phyloP scores from a whole-genome alignment of 2,329 filamentous ascomycete genomes.

The Calonectria crousiana region DNA sequence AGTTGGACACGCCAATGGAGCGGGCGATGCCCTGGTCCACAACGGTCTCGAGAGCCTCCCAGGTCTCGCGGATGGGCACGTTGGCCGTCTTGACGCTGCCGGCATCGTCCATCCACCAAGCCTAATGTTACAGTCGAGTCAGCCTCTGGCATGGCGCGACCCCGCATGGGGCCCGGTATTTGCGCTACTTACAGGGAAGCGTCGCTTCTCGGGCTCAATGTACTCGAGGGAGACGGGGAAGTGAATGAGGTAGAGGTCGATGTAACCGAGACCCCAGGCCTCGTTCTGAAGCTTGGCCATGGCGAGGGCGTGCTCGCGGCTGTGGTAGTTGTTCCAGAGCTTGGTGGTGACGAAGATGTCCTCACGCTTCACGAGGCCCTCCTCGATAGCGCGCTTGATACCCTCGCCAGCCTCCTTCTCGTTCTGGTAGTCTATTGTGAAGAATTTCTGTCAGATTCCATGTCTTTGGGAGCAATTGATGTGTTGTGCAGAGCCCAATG shows the following conservation, averaged over 20 bases:
- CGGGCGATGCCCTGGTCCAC: conserved; percentile 75
- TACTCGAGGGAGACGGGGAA: conserved; percentile 63
- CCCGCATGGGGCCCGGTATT: neutral
- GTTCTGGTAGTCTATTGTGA: conserved; percentile 66
- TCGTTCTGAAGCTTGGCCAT: conserved; percentile 80
- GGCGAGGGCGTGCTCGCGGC: conserved; percentile 77
- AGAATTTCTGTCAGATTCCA: neutral
- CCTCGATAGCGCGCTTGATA: conserved; percentile 66
- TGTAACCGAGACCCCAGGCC: conserved; percentile 87
- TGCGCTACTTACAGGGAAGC: conserved; percentile 48
- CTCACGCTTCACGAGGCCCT: conserved; percentile 74
- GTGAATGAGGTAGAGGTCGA: conserved; percentile 87
- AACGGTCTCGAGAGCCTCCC: conserved; percentile 80
- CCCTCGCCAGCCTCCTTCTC: conserved; percentile 75
- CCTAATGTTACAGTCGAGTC: conserved; percentile 19
- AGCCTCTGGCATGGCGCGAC: neutral
- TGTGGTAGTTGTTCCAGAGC: conserved; percentile 92
- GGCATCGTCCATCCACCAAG: conserved; percentile 53
- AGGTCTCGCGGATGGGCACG: conserved; percentile 81
- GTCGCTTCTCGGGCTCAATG: conserved; percentile 55
- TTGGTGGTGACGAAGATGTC: conserved; percentile 92
- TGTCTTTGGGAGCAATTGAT: neutral
- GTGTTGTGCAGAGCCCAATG: neutral
- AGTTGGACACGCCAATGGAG: conserved; percentile 85
- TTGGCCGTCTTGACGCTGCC: conserved; percentile 68